Conservation (phyloP, 495 filamentous ascomycete species). For the Hyaloscypha bicolor region DNA sequence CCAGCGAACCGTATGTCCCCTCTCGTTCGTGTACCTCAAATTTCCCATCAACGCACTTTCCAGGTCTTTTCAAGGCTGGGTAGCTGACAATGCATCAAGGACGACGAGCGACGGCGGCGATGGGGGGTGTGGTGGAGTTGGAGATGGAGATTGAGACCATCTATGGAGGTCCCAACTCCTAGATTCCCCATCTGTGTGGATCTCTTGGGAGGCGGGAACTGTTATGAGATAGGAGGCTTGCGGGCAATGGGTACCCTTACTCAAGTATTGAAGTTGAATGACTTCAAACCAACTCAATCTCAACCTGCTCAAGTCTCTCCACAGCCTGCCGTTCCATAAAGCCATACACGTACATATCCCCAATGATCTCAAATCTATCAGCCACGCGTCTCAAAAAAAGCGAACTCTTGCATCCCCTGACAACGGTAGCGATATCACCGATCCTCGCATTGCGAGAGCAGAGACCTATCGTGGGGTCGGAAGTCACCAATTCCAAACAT, state of each 20-base stretch:
- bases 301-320: background rate
- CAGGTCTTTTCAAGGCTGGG: too few species aligned
- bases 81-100: too few species aligned
- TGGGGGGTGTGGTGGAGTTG: too few species aligned
- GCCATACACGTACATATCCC: background rate
- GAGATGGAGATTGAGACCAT: too few species aligned
- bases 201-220: too few species aligned
- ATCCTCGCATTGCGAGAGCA: background rate
- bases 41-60: too few species aligned
- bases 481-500: background rate
- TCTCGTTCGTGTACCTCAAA: too few species aligned
- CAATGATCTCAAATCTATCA: background rate
- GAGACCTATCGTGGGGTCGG: background rate
- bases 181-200: too few species aligned
- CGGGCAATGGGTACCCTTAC: background rate
- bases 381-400: background rate
- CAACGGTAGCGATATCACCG: background rate
- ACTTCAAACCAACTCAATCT: conserved; percentile 9
- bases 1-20: too few species aligned
- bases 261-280: background rate
- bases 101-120: too few species aligned
- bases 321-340: conserved; percentile 3
- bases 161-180: too few species aligned
- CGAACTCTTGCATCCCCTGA: background rate
- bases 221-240: too few species aligned